These are phyloP conservation scores for Stevia rebaudiana DNA, from an alignment of 140 eudicot species.

Conservation along the genomic window DNA sequence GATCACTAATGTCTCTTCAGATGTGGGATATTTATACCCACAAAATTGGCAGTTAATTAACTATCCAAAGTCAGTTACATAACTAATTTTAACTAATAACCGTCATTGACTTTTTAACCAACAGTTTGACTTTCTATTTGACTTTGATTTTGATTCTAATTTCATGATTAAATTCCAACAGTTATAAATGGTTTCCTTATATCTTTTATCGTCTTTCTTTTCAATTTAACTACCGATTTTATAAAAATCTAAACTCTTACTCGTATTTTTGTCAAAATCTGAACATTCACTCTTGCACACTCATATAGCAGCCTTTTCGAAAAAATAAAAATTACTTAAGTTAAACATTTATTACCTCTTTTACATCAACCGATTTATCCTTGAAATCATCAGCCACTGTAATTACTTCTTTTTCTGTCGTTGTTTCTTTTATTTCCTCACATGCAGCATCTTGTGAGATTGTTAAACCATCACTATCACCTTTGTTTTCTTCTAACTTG, in stretches of 20 bases:
- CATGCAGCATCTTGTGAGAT: conserved; percentile 12
- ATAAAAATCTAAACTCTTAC: not conserved
- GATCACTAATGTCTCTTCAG: no score
- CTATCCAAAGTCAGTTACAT: no score
- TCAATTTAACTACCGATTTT: not conserved
- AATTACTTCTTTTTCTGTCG: conserved; percentile 4
- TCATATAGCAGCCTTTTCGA: not conserved
- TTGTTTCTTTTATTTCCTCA: conserved; percentile 19
- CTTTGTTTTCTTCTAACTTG: conserved; percentile 9
- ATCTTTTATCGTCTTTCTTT: no score
- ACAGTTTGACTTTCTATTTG: no score
- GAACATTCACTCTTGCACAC: not conserved
- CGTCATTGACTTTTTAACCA: no score
- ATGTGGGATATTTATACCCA: no score
- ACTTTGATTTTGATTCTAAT: no score
- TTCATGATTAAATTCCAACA: no score
- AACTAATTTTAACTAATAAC: no score
- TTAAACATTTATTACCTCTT: conserved; percentile 16
- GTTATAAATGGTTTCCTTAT: no score
- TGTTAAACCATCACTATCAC: conserved; percentile 10
- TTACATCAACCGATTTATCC: conserved; percentile 13
- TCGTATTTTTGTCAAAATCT: no score
- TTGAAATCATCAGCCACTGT: conserved; percentile 9
- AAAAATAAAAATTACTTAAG: not conserved
- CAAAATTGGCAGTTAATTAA: no score